Evolutionary conservation across 495 filamentous ascomycete genomes (phyloP), one percentile per base, ranked within the genome.

Genomic region (Aspergillus avenaceus): DNA sequence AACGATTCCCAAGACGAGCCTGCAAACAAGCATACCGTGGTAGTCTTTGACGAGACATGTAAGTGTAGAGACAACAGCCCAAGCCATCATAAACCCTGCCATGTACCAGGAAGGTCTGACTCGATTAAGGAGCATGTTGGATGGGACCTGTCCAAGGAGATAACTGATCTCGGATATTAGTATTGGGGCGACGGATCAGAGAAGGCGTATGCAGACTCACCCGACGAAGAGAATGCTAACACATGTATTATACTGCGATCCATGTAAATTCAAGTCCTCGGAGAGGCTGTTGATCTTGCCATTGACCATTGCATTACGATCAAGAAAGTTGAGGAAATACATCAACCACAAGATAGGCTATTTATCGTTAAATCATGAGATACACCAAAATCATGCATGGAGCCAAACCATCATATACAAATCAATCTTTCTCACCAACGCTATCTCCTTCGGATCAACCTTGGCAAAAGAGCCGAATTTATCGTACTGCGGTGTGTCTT

Each of bases 211-310:
- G n/a, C n/a, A n/a, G n/a, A n/a, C 57, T 47, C 73, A 78, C 18
- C 77, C 77, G 21, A 81, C 77, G 50, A 82, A 82, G 16, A 82
- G 62, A 59, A 82, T 79, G 54, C 73, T 77, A 26, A 78, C 75
- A 37, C 71, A 74, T 5, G 77, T 70, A 53, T 84, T 74, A 55
- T 76, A 80, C 52, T 80, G 59, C 12, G 65, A 64, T 16, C 68
- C 69, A 8, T 61, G 43, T 19, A 82, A 55, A 8, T 64, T 60
- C 3, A 80, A 54, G 45, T 78, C 68, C 26, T 72, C 54, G 13
- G 67, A 61, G 0, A 79, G 53, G n/a, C 65, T 64, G 36, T 70
- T 60, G 13, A 79, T 61, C 31, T 62, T 62, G 13, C 56, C 59
- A 27, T 56, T 52, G 22, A 59, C 59, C 25, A 65, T 60, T 22